Conservation (phyloP, 345 rosid genomes). For the Linum lewisii region DNA sequence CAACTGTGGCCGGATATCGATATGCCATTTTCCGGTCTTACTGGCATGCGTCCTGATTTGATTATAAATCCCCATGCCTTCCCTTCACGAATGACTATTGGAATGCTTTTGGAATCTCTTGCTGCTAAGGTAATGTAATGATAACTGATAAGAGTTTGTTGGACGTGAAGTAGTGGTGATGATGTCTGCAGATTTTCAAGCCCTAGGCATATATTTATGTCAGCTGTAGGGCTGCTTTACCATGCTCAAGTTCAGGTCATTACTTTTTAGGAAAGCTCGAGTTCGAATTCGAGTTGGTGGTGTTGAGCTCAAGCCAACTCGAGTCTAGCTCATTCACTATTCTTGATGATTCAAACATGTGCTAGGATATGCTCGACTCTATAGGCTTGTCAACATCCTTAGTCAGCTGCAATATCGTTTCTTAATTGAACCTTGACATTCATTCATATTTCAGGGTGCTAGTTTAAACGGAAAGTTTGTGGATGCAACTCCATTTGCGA, state of each 20-base stretch:
- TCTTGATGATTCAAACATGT: too few relatives aligned
- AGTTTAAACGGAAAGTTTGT: slow-evolving; percentile 74
- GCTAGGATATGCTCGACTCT: too few relatives aligned
- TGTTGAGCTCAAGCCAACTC: too few relatives aligned
- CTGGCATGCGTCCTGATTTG: slow-evolving; percentile 98
- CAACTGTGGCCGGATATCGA: slow-evolving; percentile 94
- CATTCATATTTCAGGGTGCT: slow-evolving; percentile 51
- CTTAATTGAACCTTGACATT: too few relatives aligned
- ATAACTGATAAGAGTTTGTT: not conserved
- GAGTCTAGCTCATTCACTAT: too few relatives aligned
- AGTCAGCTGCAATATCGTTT: too few relatives aligned
- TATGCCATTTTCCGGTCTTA: slow-evolving; percentile 93
- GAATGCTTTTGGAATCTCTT: slow-evolving; percentile 92
- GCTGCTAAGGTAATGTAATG: slow-evolving; percentile 96
- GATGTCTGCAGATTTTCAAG: not conserved
- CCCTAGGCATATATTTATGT: slow-evolving; percentile 1
- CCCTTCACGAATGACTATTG: slow-evolving; percentile 98
- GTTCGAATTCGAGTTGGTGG: too few relatives aligned
- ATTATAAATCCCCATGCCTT: slow-evolving; percentile 98
- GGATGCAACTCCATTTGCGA: slow-evolving; percentile 88
- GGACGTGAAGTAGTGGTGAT: not conserved
- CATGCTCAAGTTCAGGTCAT: too few relatives aligned
- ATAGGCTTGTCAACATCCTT: too few relatives aligned
- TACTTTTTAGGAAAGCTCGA: too few relatives aligned
- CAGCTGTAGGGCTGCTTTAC: too few relatives aligned